Conservation (phyloP, 2,329 filamentous ascomycete genomes). For the Aspergillus luchuensis region DNA sequence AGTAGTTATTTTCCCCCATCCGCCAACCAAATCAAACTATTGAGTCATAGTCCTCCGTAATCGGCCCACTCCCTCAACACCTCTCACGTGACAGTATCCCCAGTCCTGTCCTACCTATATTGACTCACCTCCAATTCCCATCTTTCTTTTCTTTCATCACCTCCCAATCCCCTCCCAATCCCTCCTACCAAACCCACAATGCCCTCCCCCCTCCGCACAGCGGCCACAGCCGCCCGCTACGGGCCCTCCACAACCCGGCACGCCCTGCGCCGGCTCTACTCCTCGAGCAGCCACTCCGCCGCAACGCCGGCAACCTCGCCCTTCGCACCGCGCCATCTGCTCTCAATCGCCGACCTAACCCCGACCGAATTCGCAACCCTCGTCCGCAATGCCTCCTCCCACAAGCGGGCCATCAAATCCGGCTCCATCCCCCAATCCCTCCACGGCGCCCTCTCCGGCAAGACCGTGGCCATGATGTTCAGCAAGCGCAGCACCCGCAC, state of each 20-base stretch:
- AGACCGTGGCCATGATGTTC: constrained; percentile 94
- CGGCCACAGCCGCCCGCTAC: constrained; percentile 32
- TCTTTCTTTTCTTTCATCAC: background rate
- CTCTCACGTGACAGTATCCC: background rate
- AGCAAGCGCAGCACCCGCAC: constrained; percentile 94
- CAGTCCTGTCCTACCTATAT: background rate
- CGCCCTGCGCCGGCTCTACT: constrained; percentile 36
- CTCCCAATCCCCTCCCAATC: background rate
- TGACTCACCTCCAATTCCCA: background rate
- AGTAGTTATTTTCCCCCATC: background rate
- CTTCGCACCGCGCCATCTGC: constrained; percentile 76
- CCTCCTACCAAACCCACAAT: constrained; percentile 18
- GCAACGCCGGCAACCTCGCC: constrained; percentile 52
- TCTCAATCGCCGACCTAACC: constrained; percentile 86
- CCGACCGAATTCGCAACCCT: constrained; percentile 77
- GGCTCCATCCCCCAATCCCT: constrained; percentile 63
- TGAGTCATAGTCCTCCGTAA: background rate
- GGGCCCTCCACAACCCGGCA: constrained; percentile 10
- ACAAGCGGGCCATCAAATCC: constrained; percentile 77
- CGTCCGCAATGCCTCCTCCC: constrained; percentile 75
- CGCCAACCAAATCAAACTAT: background rate
- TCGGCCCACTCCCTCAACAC: background rate
- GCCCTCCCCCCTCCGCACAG: constrained; percentile 30
- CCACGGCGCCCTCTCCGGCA: constrained; percentile 65
- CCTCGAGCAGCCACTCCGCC: constrained; percentile 30